These are phyloP conservation scores for Apocynum venetum DNA, from an alignment of 257 asterid species.

Conservation along the genomic window DNA sequence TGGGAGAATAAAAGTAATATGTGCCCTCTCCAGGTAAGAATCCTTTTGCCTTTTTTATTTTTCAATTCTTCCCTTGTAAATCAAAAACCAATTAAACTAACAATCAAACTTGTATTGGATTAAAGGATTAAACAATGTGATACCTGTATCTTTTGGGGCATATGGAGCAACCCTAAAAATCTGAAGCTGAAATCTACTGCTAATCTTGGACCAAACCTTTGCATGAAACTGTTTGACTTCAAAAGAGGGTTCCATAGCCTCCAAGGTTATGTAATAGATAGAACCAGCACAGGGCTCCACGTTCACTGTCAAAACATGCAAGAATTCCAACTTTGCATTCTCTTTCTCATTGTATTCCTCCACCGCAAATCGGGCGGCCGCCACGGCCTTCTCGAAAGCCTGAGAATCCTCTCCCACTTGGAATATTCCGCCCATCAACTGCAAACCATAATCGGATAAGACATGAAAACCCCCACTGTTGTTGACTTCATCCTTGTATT, in stretches of 20 bases:
- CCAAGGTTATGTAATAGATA: conserved; percentile 34
- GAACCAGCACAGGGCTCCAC: conserved; percentile 42
- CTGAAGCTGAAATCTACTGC: conserved; percentile 19
- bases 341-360: neutral
- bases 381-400: neutral
- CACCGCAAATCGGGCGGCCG: neutral
- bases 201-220: conserved; percentile 36
- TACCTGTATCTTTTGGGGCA: neutral
- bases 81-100: no score
- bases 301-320: conserved; percentile 29
- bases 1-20: no score
- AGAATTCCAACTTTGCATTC: neutral
- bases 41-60: no score
- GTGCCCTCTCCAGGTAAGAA: no score
- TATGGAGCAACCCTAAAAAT: conserved; percentile 34
- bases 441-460: neutral
- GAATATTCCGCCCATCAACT: neutral
- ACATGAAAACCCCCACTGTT: conserved; percentile 8
- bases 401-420: neutral
- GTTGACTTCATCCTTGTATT: conserved; percentile 1
- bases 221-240: conserved; percentile 22
- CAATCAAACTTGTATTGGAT: no score
- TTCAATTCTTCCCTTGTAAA: no score
- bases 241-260: neutral
- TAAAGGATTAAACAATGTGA: neutral